These are phyloP conservation scores for Endogone sp. DNA, from an alignment of 192 early-diverging fungal genomes.

Conservation along the genomic window DNA sequence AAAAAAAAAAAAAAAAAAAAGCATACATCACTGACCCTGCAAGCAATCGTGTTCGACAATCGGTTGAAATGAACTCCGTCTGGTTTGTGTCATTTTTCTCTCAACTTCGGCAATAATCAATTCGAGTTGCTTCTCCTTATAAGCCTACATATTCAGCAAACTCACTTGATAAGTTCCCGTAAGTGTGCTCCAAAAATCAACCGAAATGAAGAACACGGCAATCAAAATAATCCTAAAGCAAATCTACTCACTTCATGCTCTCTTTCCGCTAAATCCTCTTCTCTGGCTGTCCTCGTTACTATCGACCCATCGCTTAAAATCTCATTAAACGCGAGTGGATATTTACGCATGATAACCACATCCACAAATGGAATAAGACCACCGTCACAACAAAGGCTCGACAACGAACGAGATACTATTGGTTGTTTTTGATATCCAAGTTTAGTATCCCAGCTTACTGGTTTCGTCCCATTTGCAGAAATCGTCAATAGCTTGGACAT, in stretches of 20 bases:
- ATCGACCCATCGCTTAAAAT: constrained; percentile 35
- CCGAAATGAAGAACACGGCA: too few species aligned
- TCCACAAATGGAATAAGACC: constrained; percentile 61
- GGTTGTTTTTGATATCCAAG: constrained; percentile 49
- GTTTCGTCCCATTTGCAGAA: constrained; percentile 50
- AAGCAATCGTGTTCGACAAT: background rate
- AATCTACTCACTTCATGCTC: constrained; percentile 21
- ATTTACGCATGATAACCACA: constrained; percentile 52
- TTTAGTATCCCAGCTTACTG: constrained; percentile 56
- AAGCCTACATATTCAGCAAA: background rate
- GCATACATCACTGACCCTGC: too few species aligned
- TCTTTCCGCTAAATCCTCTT: constrained; percentile 39
- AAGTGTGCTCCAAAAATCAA: too few species aligned
- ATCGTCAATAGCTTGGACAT: constrained; percentile 31
- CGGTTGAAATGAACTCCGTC: background rate
- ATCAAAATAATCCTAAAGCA: constrained; percentile 8
- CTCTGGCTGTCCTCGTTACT: constrained; percentile 38
- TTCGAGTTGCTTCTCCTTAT: background rate
- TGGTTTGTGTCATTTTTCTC: background rate
- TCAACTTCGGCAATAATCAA: constrained; percentile 6
- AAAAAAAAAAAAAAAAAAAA: background rate
- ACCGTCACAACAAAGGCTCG: constrained; percentile 40
- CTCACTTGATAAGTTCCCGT: constrained; percentile 16
- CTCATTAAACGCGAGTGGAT: constrained; percentile 49
- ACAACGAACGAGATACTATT: constrained; percentile 26